Evolutionary conservation across 2,329 filamentous ascomycete genomes (phyloP), one percentile per base, ranked within the genome.

Genomic region (Phaeophleospora eucalypticola): DNA sequence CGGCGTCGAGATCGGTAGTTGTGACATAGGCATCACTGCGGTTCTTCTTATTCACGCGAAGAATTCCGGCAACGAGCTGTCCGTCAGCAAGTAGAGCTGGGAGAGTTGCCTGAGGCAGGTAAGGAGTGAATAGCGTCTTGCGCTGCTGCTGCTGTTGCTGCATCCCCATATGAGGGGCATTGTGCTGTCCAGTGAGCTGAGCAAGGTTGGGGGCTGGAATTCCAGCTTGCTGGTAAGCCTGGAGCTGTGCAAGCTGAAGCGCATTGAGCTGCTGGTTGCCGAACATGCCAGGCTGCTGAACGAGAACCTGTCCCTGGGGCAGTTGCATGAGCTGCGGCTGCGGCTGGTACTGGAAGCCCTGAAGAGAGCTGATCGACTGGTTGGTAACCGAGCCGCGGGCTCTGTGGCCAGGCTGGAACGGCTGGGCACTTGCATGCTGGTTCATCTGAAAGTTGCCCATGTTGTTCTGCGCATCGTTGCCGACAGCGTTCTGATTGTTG

Each of bases 11-110:
- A 65, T 98, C 93, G 51, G 86, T 83, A 10, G 89, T 95, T 9
- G 93, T 93, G 45, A 98, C 93, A 63, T 98, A 98, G 20, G 93
- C 93, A 70, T 98, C 93, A 61, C 91, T 97, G 54, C 93, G 86
- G 72, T 98, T 98, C 79, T 98, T 98, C 78, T 97, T 98, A 81
- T 98, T 98, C 57, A 98, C 93, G 51, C 93, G 87, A 43, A 98
- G 84, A 59, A 96, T 89, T 73, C 93, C 93, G 52, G 91, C 91
- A 45, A 98, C 93, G 48, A 98, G 84, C 69, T 95, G 89, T 15
- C 93, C 93, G 63, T 96, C 89, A 51, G 82, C 84, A 48, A 97
- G 81, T 33, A 98, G 80, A 41, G 90, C 91, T 48, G 93, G 93
- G 16, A 98, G 78, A 48, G 86, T 94, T 4, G 91, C 91, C 68